Evolutionary conservation across 352 stramenopile species (phyloP), one percentile per base, ranked within the genome.

Genomic region (Globisporangium radiosum): DNA sequence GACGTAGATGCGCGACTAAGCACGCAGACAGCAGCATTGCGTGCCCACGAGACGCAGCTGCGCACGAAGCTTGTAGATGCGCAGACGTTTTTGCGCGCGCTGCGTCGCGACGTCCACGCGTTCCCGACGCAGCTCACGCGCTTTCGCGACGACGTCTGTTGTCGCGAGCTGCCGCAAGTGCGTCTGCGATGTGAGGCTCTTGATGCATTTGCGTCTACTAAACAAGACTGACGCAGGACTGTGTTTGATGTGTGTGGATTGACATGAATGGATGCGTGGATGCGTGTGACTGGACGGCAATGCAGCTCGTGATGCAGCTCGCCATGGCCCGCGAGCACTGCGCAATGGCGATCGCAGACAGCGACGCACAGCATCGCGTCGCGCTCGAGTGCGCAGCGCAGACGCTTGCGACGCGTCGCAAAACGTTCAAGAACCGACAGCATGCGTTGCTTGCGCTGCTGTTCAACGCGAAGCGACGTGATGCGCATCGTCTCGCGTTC

Each of bases 291-390:
- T 33, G 25, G 25, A 33, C 25, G 25, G 25, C 25, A 2, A 33
- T 33, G 13, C 39, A 57, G 52, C 53, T 49, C 19, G 44, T 62
- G 19, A 43, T 56, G 14, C 51, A 64, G 11, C 52, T 61, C 17
- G 51, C 25, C 9, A 14, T 52, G n/a, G 48, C 65, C 37, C 58
- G 52, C 11, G 71, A 78, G 45, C 60, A 56, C 13, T 52, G 60
- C 6, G 38, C 59, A 2, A 75, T 77, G 71, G 52, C 49, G 3
- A 38, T 56, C 2, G 65, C 63, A n/a, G 74, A 83, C 7, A 48
- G 38, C 7, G 58, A 81, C 14, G 38, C 59, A 40, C 40, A 47
- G 11, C 50, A 65, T 1, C 4, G 48, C 48, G 19, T 3, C 5
- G 14, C n/a, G 25, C 25, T 62, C 33, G 54, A 67, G 43, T 0